phyloP scores from a whole-genome alignment of 2,329 filamentous ascomycete genomes.

The Phoma sp. region DNA sequence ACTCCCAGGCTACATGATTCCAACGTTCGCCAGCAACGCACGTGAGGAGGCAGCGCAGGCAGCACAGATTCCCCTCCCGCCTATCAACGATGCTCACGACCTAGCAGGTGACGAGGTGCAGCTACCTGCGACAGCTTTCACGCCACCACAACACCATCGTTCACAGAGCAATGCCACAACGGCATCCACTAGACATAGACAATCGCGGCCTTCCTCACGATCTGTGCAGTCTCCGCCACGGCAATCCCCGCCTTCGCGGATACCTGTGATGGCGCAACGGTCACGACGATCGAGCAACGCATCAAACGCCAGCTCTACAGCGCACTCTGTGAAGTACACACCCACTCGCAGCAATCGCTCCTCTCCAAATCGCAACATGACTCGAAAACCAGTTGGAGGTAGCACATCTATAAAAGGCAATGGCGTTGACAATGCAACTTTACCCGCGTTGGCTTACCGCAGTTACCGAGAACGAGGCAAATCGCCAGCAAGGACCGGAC shows the following conservation, averaged over 20 bases:
- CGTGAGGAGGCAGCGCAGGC: conserved; percentile 18
- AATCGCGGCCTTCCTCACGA: conserved; percentile 19
- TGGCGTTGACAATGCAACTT: conserved; percentile 25
- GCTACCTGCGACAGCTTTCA: conserved; percentile 23
- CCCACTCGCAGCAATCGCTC: conserved; percentile 35
- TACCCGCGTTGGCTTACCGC: conserved; percentile 40
- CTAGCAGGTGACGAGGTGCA: conserved; percentile 17
- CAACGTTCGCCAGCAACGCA: conserved; percentile 26
- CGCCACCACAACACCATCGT: conserved; percentile 25
- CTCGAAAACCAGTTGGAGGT: conserved; percentile 22
- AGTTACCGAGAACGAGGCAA: conserved; percentile 42
- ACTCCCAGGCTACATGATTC: conserved; percentile 44
- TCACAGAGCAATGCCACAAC: conserved; percentile 28
- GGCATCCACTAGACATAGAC: conserved; percentile 19
- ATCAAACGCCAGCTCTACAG: conserved; percentile 46
- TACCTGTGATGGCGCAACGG: conserved; percentile 40
- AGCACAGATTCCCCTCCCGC: conserved; percentile 13
- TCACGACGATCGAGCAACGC: conserved; percentile 40
- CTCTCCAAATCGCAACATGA: conserved; percentile 34
- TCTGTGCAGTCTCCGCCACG: conserved; percentile 24
- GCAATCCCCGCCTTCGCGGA: conserved; percentile 40
- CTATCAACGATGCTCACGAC: conserved; percentile 15
- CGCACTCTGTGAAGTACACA: conserved; percentile 39
- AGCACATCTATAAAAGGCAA: conserved; percentile 11
- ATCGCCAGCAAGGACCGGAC: conserved; percentile 32